phyloP scores from a whole-genome alignment of 2,329 filamentous ascomycete species.

The Aspergillus fischeri region DNA sequence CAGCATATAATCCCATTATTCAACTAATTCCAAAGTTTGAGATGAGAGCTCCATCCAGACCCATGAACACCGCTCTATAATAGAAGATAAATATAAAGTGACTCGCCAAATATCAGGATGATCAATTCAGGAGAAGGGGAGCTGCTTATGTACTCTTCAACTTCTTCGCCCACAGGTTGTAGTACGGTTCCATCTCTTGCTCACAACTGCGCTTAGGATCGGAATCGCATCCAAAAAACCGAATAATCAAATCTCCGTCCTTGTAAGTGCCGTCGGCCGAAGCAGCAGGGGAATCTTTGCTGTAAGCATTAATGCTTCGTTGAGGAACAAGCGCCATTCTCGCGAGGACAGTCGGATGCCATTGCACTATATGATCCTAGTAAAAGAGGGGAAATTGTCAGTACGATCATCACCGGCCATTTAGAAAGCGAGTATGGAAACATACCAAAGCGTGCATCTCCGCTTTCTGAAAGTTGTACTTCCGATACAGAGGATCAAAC shows the following conservation, averaged over 20 bases:
- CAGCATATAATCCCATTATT: neutral
- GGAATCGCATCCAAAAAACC: conserved; percentile 69
- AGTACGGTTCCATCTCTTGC: conserved; percentile 61
- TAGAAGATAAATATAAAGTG: neutral
- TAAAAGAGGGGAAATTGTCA: conserved; percentile 22
- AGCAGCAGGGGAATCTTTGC: conserved; percentile 38
- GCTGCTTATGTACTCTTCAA: conserved; percentile 15
- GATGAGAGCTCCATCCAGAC: neutral
- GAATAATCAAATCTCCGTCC: conserved; percentile 79
- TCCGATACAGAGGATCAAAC: conserved; percentile 91
- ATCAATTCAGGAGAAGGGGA: neutral
- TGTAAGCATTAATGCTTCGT: conserved; percentile 76
- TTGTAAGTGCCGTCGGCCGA: conserved; percentile 61
- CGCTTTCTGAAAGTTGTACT: conserved; percentile 94
- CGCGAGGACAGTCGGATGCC: conserved; percentile 93
- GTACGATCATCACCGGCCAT: conserved; percentile 4
- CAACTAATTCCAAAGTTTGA: neutral
- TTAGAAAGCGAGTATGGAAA: neutral
- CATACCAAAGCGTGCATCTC: conserved; percentile 85
- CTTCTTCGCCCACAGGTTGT: conserved; percentile 39
- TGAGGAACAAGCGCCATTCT: conserved; percentile 89
- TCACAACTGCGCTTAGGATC: conserved; percentile 59
- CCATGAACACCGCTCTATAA: neutral
- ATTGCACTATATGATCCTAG: conserved; percentile 84
- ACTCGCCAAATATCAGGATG: neutral